A percentile compares a stretch with the other conserved stretches of the same genome.
Evolutionary conservation across 2,329 filamentous ascomycete genomes (phyloP).

Genomic region (Periconia digitata): DNA sequence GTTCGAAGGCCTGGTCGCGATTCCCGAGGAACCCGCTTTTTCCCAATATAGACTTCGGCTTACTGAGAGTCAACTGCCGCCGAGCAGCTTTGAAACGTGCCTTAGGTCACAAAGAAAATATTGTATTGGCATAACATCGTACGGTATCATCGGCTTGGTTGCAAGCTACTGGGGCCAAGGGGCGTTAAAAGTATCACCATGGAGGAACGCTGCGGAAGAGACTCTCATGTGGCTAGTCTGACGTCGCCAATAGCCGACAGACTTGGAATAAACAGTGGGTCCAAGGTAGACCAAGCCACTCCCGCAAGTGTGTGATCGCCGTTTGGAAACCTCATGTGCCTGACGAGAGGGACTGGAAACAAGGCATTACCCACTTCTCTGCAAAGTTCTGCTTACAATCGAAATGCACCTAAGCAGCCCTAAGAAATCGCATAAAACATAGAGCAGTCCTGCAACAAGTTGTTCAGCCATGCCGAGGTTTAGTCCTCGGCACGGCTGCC

Average conservation of each 20-base stretch:
- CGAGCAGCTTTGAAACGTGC: not conserved
- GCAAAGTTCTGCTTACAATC: not conserved
- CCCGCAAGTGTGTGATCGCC: constrained; percentile 21
- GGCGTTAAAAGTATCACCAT: constrained; percentile 20
- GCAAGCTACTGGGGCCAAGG: constrained; percentile 7
- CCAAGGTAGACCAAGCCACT: constrained; percentile 1
- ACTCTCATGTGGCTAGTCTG: not conserved
- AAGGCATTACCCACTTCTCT: not conserved
- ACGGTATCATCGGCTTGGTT: not conserved
- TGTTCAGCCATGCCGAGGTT: not conserved
- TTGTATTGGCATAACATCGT: not conserved
- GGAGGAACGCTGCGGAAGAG: constrained; percentile 8
- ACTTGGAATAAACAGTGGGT: not conserved
- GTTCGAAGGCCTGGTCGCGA: not conserved
- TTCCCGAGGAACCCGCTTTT: not conserved
- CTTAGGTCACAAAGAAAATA: not conserved
- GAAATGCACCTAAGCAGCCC: not conserved
- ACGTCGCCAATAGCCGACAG: not conserved
- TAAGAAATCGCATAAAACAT: not conserved
- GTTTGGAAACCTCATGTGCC: constrained; percentile 32
- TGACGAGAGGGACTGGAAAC: constrained; percentile 2
- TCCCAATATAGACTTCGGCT: not conserved
- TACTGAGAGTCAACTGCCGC: not conserved
- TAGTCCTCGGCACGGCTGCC: not conserved
- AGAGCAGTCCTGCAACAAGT: not conserved